Evolutionary conservation across 1,139 yeast genomes (phyloP).

Genomic region (Scheffersomyces segobiensis): DNA sequence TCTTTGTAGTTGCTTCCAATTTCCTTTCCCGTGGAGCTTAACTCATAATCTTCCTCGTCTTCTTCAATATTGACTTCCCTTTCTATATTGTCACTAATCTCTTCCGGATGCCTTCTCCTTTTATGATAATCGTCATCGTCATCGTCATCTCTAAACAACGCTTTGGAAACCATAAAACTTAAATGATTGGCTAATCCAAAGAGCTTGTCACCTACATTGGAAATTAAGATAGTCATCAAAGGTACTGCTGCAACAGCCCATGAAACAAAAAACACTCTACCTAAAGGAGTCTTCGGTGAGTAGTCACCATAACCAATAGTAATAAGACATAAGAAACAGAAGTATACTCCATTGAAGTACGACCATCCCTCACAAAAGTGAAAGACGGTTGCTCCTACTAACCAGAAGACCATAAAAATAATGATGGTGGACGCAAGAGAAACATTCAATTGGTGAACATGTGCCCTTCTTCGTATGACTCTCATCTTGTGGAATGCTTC

Average conservation of each 20-base stretch:
- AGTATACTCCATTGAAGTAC: constrained; percentile 69
- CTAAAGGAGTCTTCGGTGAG: constrained; percentile 62
- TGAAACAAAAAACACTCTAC: constrained; percentile 68
- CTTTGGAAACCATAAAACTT: background rate
- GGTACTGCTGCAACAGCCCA: constrained; percentile 88
- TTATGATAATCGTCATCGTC: background rate
- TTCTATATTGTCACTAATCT: background rate
- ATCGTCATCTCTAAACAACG: background rate
- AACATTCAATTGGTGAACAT: constrained; percentile 23
- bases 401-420: constrained; percentile 61
- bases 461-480: constrained; percentile 41
- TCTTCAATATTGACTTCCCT: background rate
- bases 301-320: constrained; percentile 87
- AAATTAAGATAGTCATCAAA: constrained; percentile 77
- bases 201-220: constrained; percentile 67
- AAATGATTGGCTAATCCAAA: constrained; percentile 30
- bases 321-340: constrained; percentile 69
- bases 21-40: background rate
- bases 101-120: background rate
- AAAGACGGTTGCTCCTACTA: constrained; percentile 70
- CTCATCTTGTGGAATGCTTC: constrained; percentile 59
- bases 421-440: constrained; percentile 43
- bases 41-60: constrained; percentile 8
- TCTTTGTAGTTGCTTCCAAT: background rate
- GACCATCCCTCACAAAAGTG: constrained; percentile 62